Base-by-base conservation (phyloP, 148 eudicot genomes). In the Cornus suecica region DNA sequence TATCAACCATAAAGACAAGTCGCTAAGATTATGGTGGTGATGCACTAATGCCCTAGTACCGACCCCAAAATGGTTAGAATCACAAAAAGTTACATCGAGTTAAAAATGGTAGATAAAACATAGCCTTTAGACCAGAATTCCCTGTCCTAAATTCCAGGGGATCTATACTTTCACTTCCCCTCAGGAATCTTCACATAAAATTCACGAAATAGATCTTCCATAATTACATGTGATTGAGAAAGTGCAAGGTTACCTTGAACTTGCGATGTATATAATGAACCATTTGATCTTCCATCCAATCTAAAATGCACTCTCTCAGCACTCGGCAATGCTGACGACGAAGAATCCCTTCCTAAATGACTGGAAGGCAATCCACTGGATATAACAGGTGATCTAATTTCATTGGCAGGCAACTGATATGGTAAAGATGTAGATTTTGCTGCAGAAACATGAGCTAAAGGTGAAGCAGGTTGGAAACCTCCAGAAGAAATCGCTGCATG, bases 201-300 rank as follows among this genome's bases (percentile, higher is more conserved):
- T 48, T 48, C 54, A 48, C 54, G n/a, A 63, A 74, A 22, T 37
- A 60, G 31, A 62, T 62, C 74, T 62, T 69, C 70, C 41, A 69
- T 28, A 10, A 45, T 70, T 29, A 11, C 10, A 66, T 14, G 72
- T 25, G 31, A 32, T 23, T 66, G 65, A 66, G 16, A n/a, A 27
- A 66, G 28, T 48, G 18, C 45, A 74, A 74, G 20, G 24, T 14
- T 85, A 92, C 97, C 92, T 92, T 90, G 92, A 81, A 79, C 76
- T 61, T 87, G 93, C 10, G 86, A 82, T 28, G 79, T 60, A 60
- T 80, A 80, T 29, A 89, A 76, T 74, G 83, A 78, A 56, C 90
- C 90, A 83, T 85, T 88, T 34, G 84, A 68, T 79, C 94, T 86
- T 65, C 83, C 85, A 77, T 88, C 94, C 65, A 85, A 72, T 82